A percentile compares a stretch with the other conserved stretches of the same genome.
Conservation (phyloP, 169 alveolate species). For the Babesia divergens region DNA sequence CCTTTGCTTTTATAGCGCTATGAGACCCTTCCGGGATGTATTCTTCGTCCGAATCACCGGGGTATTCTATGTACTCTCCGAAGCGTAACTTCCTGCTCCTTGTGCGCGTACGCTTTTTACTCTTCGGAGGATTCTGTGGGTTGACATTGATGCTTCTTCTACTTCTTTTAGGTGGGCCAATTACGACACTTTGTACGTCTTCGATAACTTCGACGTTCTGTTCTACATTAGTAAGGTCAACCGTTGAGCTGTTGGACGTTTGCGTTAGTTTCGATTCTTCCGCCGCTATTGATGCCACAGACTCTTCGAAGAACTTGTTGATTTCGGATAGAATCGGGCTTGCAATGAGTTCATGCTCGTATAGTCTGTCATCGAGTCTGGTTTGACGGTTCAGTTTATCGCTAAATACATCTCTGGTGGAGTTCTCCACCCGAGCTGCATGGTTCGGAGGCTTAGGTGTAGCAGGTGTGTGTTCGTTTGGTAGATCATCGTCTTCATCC, state of each 20-base stretch:
- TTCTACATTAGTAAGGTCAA: neutral
- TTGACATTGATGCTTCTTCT: too few species aligned
- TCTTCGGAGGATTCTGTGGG: too few species aligned
- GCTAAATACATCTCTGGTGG: neutral
- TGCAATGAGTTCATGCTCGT: neutral
- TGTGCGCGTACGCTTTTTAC: too few species aligned
- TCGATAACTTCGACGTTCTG: neutral
- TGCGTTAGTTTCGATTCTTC: neutral
- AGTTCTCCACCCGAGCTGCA: neutral
- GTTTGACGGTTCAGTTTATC: neutral
- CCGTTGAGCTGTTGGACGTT: neutral
- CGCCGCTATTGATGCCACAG: slow-evolving; percentile 1
- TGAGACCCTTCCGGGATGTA: neutral
- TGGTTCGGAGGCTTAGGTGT: neutral
- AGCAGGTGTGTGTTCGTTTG: neutral
- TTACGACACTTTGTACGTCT: too few species aligned
- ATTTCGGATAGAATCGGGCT: slow-evolving; percentile 4
- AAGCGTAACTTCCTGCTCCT: too few species aligned
- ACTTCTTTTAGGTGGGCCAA: too few species aligned
- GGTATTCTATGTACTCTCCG: too few species aligned
- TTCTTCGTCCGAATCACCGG: too few species aligned
- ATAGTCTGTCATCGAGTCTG: neutral
- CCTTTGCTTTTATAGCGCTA: neutral
- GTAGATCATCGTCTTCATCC: slow-evolving; percentile 39
- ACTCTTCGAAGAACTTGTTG: slow-evolving; percentile 19